phyloP scores from a whole-genome alignment of 1,139 yeast species.

The Trichomonascaceae sp. region DNA sequence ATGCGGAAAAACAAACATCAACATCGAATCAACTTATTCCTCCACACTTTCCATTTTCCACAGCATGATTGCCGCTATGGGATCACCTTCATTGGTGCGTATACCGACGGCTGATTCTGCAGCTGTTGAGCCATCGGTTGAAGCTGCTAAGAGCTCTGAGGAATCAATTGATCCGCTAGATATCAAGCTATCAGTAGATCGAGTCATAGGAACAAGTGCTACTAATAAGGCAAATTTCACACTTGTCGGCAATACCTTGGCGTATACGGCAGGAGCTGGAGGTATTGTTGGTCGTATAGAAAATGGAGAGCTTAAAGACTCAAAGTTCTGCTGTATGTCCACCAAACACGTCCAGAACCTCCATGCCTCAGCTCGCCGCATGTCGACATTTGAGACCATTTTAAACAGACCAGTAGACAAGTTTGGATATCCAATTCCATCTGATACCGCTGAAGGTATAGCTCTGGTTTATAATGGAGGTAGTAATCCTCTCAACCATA shows the following conservation, averaged over 20 bases:
- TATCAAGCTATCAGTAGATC: not conserved
- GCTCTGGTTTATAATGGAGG: slow-evolving; percentile 5
- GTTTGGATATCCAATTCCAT: slow-evolving; percentile 6
- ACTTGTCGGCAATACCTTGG: slow-evolving; percentile 40
- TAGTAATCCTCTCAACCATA: not conserved
- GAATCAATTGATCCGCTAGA: not conserved
- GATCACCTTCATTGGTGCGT: not conserved
- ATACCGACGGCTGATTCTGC: not conserved
- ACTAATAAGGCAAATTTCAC: slow-evolving; percentile 37
- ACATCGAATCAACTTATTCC: not conserved
- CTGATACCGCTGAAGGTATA: slow-evolving; percentile 1
- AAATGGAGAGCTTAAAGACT: slow-evolving; percentile 7
- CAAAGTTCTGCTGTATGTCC: slow-evolving; percentile 25
- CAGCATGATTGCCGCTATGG: not conserved
- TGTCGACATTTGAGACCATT: not conserved
- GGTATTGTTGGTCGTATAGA: slow-evolving; percentile 43
- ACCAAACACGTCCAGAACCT: slow-evolving; percentile 17
- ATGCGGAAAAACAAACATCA: not conserved
- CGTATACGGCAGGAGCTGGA: slow-evolving; percentile 65
- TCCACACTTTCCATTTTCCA: not conserved
- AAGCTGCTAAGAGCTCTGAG: not conserved
- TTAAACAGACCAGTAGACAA: not conserved
- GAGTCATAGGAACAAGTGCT: slow-evolving; percentile 40
- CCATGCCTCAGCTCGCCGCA: slow-evolving; percentile 9
- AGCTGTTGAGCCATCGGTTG: not conserved